A percentile compares a stretch with the other conserved stretches of the same genome.
Evolutionary conservation across 2,329 filamentous ascomycete genomes (phyloP).

Genomic region (Sporothrix variecibatus): DNA sequence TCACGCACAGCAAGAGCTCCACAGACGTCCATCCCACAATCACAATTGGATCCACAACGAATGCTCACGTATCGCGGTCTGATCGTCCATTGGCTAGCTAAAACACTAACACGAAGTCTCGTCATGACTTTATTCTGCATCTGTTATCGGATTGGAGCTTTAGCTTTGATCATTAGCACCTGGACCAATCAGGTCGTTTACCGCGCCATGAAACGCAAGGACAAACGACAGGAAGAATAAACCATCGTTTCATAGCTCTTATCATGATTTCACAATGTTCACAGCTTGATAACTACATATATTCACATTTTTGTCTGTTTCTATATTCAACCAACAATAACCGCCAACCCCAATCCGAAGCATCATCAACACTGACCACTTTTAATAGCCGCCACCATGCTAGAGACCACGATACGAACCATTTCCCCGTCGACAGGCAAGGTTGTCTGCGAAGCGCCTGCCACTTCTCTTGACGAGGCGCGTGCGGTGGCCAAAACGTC

Average conservation of each 20-base stretch:
- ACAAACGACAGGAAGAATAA: too few relatives aligned
- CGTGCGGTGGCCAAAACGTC: neutral
- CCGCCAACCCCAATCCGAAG: neutral
- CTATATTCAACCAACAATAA: too few relatives aligned
- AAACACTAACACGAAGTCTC: neutral
- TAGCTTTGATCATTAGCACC: too few relatives aligned
- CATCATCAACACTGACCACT: neutral
- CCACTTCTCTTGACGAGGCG: neutral
- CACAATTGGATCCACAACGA: neutral
- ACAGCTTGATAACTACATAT: too few relatives aligned
- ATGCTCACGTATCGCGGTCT: neutral
- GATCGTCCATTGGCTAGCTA: neutral
- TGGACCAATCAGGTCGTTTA: neutral
- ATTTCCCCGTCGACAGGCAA: slow-evolving; percentile 14
- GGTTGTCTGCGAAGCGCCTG: slow-evolving; percentile 6
- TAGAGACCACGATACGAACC: neutral
- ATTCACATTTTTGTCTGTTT: too few relatives aligned
- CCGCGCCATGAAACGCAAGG: neutral
- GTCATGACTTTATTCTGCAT: neutral
- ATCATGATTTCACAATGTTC: too few relatives aligned
- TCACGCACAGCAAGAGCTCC: neutral
- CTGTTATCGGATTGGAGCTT: neutral
- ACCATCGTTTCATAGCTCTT: too few relatives aligned
- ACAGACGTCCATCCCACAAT: neutral
- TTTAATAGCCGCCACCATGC: neutral